These are phyloP conservation scores for Serendipita sp. DNA, from an alignment of 768 basidiomycete genomes.

Conservation along the genomic window DNA sequence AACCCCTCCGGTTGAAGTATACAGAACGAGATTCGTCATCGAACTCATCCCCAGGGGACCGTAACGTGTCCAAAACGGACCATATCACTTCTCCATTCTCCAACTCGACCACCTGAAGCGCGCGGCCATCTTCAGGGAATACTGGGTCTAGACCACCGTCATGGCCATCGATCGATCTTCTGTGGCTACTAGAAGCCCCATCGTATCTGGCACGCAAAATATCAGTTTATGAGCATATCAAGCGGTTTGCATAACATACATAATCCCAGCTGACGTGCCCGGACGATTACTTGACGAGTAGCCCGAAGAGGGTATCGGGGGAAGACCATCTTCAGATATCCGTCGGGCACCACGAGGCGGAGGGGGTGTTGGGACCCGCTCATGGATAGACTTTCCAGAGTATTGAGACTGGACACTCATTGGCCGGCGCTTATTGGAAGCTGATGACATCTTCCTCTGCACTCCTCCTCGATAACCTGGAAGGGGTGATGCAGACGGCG, in stretches of 20 bases:
- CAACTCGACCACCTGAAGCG: conserved; percentile 64
- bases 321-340: conserved; percentile 11
- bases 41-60: conserved; percentile 46
- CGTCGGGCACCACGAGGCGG: conserved; percentile 38
- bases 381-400: conserved; percentile 61
- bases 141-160: conserved; percentile 51
- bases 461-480: conserved; percentile 16
- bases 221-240: neutral
- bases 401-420: conserved; percentile 12
- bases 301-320: conserved; percentile 8
- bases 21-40: conserved; percentile 24
- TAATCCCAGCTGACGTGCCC: conserved; percentile 4
- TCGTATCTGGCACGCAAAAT: neutral
- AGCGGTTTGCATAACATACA: neutral
- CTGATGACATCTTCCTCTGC: conserved; percentile 31
- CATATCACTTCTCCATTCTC: conserved; percentile 83
- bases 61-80: conserved; percentile 54
- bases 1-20: conserved; percentile 44
- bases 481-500: conserved; percentile 38
- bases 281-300: neutral
- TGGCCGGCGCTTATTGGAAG: conserved; percentile 25
- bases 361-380: conserved; percentile 75
- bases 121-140: conserved; percentile 38
- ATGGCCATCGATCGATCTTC: conserved; percentile 13
- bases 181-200: neutral